Evolutionary conservation across 495 filamentous ascomycete species (phyloP).

Genomic region (Ascobolus immersus): DNA sequence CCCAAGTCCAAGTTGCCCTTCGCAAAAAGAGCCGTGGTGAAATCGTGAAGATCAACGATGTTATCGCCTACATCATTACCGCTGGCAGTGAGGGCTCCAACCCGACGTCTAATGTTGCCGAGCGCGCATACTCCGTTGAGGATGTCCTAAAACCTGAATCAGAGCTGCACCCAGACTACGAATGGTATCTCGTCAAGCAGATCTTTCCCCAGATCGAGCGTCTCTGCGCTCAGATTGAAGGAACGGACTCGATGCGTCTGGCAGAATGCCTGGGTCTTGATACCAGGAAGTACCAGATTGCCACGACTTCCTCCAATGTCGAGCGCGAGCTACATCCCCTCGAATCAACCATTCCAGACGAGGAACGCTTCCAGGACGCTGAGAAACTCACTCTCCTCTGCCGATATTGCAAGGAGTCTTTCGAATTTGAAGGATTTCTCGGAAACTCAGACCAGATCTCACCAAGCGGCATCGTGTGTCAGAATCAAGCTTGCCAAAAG

Average conservation of each 20-base stretch:
- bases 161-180: slow-evolving; percentile 57
- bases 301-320: slow-evolving; percentile 26
- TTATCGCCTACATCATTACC: slow-evolving; percentile 86
- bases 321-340: slow-evolving; percentile 56
- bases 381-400: slow-evolving; percentile 52
- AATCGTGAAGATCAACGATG: slow-evolving; percentile 67
- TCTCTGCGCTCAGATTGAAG: slow-evolving; percentile 81
- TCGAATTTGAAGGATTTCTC: slow-evolving; percentile 49
- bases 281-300: slow-evolving; percentile 56
- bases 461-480: slow-evolving; percentile 48
- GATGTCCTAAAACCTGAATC: slow-evolving; percentile 58
- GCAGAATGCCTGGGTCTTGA: slow-evolving; percentile 88
- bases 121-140: slow-evolving; percentile 63
- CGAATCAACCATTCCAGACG: slow-evolving; percentile 80
- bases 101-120: slow-evolving; percentile 34
- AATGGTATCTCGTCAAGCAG: slow-evolving; percentile 95
- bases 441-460: slow-evolving; percentile 32
- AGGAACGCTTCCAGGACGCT: slow-evolving; percentile 57
- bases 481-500: slow-evolving; percentile 31
- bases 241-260: slow-evolving; percentile 65
- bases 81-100: slow-evolving; percentile 45
- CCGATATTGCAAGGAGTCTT: slow-evolving; percentile 44
- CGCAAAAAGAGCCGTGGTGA: slow-evolving; percentile 71
- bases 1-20: slow-evolving; percentile 87
- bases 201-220: slow-evolving; percentile 96